Percentiles rank a stretch among this genome's conserved stretches.
These are phyloP conservation scores for Pontederia crassipes DNA, from an alignment of 176 grass and related monocot genomes.

Conservation along the genomic window DNA sequence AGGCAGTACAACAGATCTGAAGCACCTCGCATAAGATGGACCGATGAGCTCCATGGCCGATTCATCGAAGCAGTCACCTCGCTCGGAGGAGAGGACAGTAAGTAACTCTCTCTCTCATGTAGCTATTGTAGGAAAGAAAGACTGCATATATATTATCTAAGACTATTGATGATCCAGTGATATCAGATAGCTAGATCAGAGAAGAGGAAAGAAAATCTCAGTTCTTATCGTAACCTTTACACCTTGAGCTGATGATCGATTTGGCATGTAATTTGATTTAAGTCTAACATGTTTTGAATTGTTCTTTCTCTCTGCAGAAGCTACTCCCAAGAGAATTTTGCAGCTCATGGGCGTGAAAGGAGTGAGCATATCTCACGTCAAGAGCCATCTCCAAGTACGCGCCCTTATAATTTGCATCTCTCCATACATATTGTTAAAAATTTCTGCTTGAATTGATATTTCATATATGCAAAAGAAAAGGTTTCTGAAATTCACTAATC, in stretches of 20 bases:
- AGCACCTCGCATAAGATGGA: slow-evolving; percentile 74
- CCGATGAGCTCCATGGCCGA: slow-evolving; percentile 56
- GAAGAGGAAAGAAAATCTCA: no score
- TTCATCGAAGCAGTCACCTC: slow-evolving; percentile 53
- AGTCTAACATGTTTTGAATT: neutral
- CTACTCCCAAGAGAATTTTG: slow-evolving; percentile 81
- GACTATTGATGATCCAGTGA: no score
- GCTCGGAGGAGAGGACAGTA: slow-evolving; percentile 68
- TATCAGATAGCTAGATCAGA: no score
- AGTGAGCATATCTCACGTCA: slow-evolving; percentile 88
- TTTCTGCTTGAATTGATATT: neutral
- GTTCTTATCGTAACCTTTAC: no score
- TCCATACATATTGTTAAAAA: neutral
- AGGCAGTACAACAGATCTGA: slow-evolving; percentile 72
- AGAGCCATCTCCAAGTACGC: slow-evolving; percentile 92
- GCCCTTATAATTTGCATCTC: neutral
- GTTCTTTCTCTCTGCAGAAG: slow-evolving; percentile 27
- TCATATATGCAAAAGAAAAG: neutral
- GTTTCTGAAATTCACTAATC: no score
- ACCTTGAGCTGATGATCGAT: no score
- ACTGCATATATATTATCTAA: no score
- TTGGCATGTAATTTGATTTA: no score
- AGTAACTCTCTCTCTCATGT: slow-evolving; percentile 3
- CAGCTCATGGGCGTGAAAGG: slow-evolving; percentile 56
- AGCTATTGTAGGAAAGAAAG: no score